phyloP scores from a whole-genome alignment of 2,329 filamentous ascomycete genomes.

The Diaporthe caulivora region DNA sequence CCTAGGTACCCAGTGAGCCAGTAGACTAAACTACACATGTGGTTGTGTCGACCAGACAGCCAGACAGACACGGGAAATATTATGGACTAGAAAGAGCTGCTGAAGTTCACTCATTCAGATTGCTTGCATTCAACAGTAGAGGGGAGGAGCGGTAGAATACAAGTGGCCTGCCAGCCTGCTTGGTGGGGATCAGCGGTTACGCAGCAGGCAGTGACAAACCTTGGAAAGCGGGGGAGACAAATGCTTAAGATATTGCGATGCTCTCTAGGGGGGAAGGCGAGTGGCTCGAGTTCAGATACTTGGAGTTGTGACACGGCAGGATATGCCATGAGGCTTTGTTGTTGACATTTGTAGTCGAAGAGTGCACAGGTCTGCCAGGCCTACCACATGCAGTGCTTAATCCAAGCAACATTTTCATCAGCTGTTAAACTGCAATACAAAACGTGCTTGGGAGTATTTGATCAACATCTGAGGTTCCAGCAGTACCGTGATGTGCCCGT shows the following conservation, averaged over 20 bases:
- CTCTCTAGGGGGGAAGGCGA: not conserved
- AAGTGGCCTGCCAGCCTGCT: not conserved
- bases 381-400: not conserved
- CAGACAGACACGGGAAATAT: not conserved
- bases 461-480: not conserved
- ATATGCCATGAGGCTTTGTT: not conserved
- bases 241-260: conserved; percentile 21
- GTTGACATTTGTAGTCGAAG: not conserved
- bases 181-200: conserved; percentile 1
- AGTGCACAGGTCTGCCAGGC: not conserved
- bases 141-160: not conserved
- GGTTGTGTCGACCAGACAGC: not conserved
- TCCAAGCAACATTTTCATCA: not conserved
- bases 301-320: not conserved
- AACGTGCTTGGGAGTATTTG: not conserved
- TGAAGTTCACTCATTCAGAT: not conserved
- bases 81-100: not conserved
- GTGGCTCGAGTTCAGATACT: not conserved
- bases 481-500: not conserved
- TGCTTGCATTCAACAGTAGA: not conserved
- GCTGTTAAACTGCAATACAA: not conserved
- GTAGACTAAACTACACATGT: not conserved
- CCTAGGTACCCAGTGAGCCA: not conserved
- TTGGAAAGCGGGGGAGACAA: conserved; percentile 6
- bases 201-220: conserved; percentile 5